Evolutionary conservation across 106 monocot genomes (phyloP).

Genomic region (Platanthera guangdongensis): DNA sequence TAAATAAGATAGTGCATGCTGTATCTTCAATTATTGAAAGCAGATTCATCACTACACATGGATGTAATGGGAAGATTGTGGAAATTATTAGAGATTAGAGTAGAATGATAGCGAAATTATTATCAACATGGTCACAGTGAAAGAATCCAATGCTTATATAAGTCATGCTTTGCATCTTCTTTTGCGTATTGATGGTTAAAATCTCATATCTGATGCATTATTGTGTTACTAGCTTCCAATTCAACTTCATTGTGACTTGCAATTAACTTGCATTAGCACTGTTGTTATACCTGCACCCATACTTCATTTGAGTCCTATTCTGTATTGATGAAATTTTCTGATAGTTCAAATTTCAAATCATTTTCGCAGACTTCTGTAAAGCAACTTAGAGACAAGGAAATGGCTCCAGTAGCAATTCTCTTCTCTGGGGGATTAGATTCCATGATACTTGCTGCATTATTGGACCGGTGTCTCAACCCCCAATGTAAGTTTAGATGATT

Average conservation of each 20-base stretch:
- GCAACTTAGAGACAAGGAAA: conserved; percentile 19
- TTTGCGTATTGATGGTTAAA: conserved; percentile 1
- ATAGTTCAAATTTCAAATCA: not conserved
- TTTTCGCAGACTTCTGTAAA: conserved; percentile 22
- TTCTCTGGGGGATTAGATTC: conserved; percentile 98
- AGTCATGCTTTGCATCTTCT: not conserved
- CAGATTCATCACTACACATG: not conserved
- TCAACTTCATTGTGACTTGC: conserved; percentile 4
- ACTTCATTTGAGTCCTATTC: not conserved
- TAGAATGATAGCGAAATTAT: not conserved
- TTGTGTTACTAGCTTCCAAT: not conserved
- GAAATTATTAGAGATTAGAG: conserved; percentile 4
- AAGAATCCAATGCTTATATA: not conserved
- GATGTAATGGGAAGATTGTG: not conserved
- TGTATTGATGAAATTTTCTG: not conserved
- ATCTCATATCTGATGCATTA: not conserved
- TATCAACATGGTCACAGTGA: not conserved
- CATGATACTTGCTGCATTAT: conserved; percentile 89
- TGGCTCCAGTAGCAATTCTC: conserved; percentile 68
- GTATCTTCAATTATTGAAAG: not conserved
- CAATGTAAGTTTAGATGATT: conserved; percentile 48
- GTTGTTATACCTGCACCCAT: not conserved
- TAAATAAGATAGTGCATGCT: not conserved
- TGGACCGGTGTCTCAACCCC: conserved; percentile 63
- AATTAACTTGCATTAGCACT: not conserved